Percentiles rank a stretch among this genome's conserved stretches.
Conservation (phyloP, 2,329 filamentous ascomycete genomes). For the Cytospora chrysosperma region DNA sequence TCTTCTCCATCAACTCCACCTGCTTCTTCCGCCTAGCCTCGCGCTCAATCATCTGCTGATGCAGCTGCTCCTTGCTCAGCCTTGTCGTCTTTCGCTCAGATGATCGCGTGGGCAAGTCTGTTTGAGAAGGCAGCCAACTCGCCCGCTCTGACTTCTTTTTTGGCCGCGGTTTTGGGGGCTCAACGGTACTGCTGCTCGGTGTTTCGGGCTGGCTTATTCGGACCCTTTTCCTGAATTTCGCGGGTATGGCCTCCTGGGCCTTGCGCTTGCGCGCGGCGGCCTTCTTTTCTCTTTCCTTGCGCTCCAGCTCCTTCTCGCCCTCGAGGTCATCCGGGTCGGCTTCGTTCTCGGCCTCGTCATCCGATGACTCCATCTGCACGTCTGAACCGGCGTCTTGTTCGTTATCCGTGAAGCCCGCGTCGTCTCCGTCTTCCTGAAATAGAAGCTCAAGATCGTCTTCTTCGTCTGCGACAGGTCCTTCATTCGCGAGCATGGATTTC, state of each 20-base stretch:
- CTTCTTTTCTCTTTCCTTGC: constrained; percentile 67
- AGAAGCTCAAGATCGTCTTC: constrained; percentile 67
- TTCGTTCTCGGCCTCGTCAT: constrained; percentile 72
- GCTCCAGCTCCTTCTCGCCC: constrained; percentile 84
- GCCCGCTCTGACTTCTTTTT: constrained; percentile 61
- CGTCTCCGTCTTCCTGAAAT: constrained; percentile 72
- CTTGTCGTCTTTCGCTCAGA: constrained; percentile 59
- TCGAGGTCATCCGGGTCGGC: constrained; percentile 67
- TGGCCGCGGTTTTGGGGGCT: constrained; percentile 44
- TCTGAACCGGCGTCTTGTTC: constrained; percentile 68
- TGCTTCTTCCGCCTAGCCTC: constrained; percentile 71
- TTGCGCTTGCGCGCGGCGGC: constrained; percentile 75
- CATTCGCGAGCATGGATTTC: constrained; percentile 72
- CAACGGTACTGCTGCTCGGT: constrained; percentile 37
- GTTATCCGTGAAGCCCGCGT: constrained; percentile 68
- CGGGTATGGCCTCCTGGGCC: constrained; percentile 70
- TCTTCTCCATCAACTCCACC: constrained; percentile 64
- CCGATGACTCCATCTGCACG: constrained; percentile 82
- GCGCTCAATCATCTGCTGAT: constrained; percentile 72
- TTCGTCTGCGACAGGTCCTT: constrained; percentile 52
- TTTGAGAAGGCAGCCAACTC: constrained; percentile 56
- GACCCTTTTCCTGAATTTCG: constrained; percentile 71
- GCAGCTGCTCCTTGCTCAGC: constrained; percentile 59
- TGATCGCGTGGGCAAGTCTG: constrained; percentile 57
- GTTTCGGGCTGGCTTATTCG: constrained; percentile 61